phyloP scores from a whole-genome alignment of 1,284 basidiomycete species.

The Naganishia cerealis region DNA sequence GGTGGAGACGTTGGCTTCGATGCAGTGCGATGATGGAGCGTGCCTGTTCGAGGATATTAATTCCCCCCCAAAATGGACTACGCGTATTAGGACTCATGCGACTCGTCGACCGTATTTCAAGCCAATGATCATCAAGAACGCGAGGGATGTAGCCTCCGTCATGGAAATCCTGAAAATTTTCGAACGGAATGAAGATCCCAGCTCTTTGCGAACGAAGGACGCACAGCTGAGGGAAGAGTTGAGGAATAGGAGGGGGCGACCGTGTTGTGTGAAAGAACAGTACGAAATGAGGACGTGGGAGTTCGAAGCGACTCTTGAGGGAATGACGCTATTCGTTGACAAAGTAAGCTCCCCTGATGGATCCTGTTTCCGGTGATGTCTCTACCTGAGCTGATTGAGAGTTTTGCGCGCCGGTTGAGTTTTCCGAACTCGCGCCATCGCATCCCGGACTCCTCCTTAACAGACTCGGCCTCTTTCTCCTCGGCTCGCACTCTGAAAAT shows the following conservation, averaged over 20 bases:
- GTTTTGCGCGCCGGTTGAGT: not conserved
- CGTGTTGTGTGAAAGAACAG: conserved; percentile 1
- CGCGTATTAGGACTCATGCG: not conserved
- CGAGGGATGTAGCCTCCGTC: not conserved
- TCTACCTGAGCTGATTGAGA: not conserved
- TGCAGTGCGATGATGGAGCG: conserved; percentile 5
- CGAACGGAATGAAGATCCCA: not conserved
- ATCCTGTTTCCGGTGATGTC: not conserved
- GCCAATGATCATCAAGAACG: not conserved
- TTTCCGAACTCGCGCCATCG: not conserved
- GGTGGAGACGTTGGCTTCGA: conserved; percentile 6
- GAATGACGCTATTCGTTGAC: not conserved
- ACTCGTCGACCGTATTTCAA: not conserved
- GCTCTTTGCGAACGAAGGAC: not conserved
- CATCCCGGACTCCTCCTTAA: not conserved
- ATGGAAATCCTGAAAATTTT: not conserved
- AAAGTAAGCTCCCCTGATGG: not conserved
- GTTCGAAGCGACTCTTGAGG: not conserved
- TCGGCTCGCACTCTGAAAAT: not conserved
- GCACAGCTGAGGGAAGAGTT: not conserved
- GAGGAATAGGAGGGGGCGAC: not conserved
- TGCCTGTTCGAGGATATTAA: not conserved
- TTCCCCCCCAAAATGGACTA: not conserved
- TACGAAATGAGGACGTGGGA: conserved; percentile 8
- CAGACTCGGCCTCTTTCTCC: not conserved